Percentiles rank a stretch among this genome's conserved stretches.
Evolutionary conservation across 257 asterid genomes (phyloP).

Genomic region (Nicotiana knightiana): DNA sequence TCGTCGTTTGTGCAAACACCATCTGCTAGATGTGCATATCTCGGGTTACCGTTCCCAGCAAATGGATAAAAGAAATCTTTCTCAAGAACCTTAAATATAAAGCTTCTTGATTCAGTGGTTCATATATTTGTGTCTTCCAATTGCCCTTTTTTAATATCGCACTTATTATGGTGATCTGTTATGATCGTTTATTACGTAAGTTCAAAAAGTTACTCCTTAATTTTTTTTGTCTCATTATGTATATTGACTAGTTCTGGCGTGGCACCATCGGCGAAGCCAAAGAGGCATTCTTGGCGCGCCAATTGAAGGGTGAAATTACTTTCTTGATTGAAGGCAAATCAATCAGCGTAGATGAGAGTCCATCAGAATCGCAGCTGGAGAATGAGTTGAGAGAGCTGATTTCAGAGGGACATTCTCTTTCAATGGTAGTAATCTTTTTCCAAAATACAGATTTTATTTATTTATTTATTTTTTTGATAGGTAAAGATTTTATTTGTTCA

Average conservation of each 20-base stretch:
- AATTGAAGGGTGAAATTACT: conserved; percentile 92
- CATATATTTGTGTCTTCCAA: background rate
- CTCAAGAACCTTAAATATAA: background rate
- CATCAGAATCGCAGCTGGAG: conserved; percentile 71
- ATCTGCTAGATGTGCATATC: background rate
- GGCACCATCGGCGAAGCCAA: conserved; percentile 74
- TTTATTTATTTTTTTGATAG: too few relatives aligned
- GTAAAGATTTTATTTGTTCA: too few relatives aligned
- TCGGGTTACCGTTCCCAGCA: background rate
- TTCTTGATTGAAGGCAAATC: conserved; percentile 68
- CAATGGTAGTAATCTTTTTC: conserved; percentile 44
- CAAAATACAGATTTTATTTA: background rate
- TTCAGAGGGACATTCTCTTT: conserved; percentile 72
- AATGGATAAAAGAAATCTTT: background rate
- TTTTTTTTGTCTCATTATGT: too few relatives aligned
- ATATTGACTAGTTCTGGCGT: conserved; percentile 66
- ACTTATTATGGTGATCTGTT: background rate
- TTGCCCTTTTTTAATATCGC: background rate
- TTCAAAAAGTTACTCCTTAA: background rate
- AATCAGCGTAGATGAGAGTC: conserved; percentile 35
- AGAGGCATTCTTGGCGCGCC: conserved; percentile 56
- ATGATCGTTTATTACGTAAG: background rate
- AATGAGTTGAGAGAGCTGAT: conserved; percentile 61
- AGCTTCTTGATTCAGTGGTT: background rate
- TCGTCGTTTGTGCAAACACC: background rate